Conservation (phyloP, 768 basidiomycete species). For the Amanita jacksonii region DNA sequence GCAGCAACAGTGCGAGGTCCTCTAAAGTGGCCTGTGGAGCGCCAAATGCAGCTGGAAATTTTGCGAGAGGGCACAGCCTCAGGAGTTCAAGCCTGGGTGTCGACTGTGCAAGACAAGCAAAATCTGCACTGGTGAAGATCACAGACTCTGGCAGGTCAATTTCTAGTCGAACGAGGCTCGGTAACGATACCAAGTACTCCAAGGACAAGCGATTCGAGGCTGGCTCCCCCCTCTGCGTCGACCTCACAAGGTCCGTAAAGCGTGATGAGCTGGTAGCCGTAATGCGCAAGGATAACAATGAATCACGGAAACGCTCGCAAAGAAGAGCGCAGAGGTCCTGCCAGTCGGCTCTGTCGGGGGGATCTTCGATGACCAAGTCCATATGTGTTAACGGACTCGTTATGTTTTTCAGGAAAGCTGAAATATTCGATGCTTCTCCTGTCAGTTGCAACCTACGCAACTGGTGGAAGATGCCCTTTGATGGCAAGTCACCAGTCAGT, state of each 20-base stretch:
- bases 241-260: slow-evolving; percentile 74
- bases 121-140: slow-evolving; percentile 52
- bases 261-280: slow-evolving; percentile 62
- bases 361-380: slow-evolving; percentile 73
- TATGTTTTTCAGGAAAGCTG: slow-evolving; percentile 63
- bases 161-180: slow-evolving; percentile 51
- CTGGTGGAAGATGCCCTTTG: slow-evolving; percentile 46
- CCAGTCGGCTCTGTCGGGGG: slow-evolving; percentile 69
- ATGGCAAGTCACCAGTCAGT: slow-evolving; percentile 50
- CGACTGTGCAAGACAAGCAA: slow-evolving; percentile 45
- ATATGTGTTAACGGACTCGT: slow-evolving; percentile 55
- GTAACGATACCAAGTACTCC: slow-evolving; percentile 44
- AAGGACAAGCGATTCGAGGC: slow-evolving; percentile 53
- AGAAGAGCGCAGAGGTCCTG: slow-evolving; percentile 57
- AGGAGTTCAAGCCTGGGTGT: slow-evolving; percentile 65
- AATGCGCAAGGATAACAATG: slow-evolving; percentile 52
- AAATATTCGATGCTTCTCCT: slow-evolving; percentile 61
- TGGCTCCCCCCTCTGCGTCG: slow-evolving; percentile 57
- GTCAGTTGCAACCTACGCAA: slow-evolving; percentile 57
- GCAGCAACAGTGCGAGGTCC: slow-evolving; percentile 48
- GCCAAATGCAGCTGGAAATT: slow-evolving; percentile 44
- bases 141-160: slow-evolving; percentile 74
- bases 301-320: slow-evolving; percentile 49
- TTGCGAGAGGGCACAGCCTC: slow-evolving; percentile 56
- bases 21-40: slow-evolving; percentile 55